Evolutionary conservation across 2,329 filamentous ascomycete genomes (phyloP), one percentile per base, ranked within the genome.

Genomic region (Mariannaea sp.): DNA sequence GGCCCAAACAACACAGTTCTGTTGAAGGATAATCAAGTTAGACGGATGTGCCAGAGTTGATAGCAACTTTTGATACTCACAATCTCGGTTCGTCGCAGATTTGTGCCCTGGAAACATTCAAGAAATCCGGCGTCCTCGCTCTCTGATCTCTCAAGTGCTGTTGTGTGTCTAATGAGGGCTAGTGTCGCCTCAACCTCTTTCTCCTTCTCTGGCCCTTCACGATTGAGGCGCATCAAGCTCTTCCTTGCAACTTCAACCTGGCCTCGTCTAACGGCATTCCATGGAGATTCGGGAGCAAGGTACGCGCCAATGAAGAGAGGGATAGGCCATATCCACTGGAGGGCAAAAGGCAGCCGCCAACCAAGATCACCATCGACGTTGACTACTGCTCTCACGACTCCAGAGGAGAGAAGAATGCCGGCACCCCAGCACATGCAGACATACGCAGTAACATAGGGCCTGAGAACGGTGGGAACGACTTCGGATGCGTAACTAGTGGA

Each of bases 31-130:
- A n/a, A 20, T 12, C 3, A 14, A 32, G 13, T 59, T 27, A 59
- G 49, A 14, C 7, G 22, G 8, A 14, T 10, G 17, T 1, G 12
- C 22, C n/a, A 2, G 2, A 36, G 12, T 4, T 8, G 3, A n/a
- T 5, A 24, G 22, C 12, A 6, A 29, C 8, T 13, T 10, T 4
- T 7, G 2, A 8, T 5, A 59, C 61, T 52, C 4, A 64, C 59
- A 47, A 66, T 72, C 53, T 77, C 71, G 2, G 74, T 76, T 26
- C 74, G 69, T 22, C 74, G 71, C 0, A 72, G 59, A 49, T 79
- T 72, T 4, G 70, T 70, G 10, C 77, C 77, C 12, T 65, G 67
- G 68, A 80, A 80, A 48, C 73, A 76, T 52, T 80, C 76, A 14
- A 57, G 26, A 46, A 77, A 76, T 3, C 57, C 65, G 12, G 69